phyloP scores from a whole-genome alignment of 164 flowering plant genomes.

The Aristolochia californica region DNA sequence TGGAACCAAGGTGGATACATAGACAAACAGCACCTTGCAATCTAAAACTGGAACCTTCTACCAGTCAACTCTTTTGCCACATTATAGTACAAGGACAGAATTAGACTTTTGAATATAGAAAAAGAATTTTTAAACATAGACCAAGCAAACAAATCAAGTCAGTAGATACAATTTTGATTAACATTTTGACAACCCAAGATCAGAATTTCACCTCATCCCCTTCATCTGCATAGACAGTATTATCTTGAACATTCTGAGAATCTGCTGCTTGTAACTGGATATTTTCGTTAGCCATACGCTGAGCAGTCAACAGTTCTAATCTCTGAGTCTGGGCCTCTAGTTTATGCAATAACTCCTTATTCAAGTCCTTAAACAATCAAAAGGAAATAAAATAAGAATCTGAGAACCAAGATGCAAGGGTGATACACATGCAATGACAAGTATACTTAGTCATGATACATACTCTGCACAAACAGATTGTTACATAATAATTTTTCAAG shows the following conservation, averaged over 20 bases:
- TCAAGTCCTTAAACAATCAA: conserved; percentile 52
- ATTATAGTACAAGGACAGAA: not conserved
- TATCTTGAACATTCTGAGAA: conserved; percentile 27
- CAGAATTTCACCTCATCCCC: conserved; percentile 81
- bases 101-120: too few relatives aligned
- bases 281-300: conserved; percentile 60
- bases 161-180: too few relatives aligned
- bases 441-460: too few relatives aligned
- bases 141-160: too few relatives aligned
- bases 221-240: conserved; percentile 60
- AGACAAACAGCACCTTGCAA: too few relatives aligned
- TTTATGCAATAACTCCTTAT: conserved; percentile 73
- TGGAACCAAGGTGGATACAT: too few relatives aligned
- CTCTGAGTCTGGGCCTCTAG: conserved; percentile 91
- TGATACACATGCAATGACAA: too few relatives aligned
- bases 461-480: too few relatives aligned
- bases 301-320: conserved; percentile 85
- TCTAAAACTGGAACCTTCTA: too few relatives aligned
- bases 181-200: too few relatives aligned
- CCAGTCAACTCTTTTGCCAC: not conserved
- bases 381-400: not conserved
- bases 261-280: conserved; percentile 29
- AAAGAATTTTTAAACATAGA: too few relatives aligned
- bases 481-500: too few relatives aligned
- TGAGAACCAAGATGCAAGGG: not conserved